Conservation (phyloP, 768 basidiomycete genomes). For the Coprinellus aureogranulatus region DNA sequence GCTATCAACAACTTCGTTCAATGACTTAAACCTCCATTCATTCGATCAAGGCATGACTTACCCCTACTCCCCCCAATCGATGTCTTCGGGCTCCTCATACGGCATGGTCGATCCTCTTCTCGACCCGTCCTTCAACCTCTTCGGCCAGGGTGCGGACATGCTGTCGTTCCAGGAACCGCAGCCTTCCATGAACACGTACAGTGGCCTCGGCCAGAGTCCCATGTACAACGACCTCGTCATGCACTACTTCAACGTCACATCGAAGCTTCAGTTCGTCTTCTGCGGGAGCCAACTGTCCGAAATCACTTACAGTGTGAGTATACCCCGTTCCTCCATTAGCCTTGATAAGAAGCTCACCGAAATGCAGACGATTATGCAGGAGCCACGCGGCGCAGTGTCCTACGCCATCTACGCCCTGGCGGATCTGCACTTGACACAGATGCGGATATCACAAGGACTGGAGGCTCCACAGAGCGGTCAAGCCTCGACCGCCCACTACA, state of each 20-base stretch:
- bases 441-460: constrained; percentile 60
- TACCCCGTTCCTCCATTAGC: neutral
- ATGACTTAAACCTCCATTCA: constrained; percentile 28
- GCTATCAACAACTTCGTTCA: constrained; percentile 31
- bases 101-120: constrained; percentile 14
- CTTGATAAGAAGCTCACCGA: constrained; percentile 1
- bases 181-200: constrained; percentile 13
- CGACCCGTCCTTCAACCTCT: constrained; percentile 14
- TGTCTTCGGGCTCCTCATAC: constrained; percentile 28
- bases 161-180: constrained; percentile 6
- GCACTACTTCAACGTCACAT: constrained; percentile 75
- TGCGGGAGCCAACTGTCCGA: constrained; percentile 60
- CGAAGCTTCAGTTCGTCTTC: constrained; percentile 64
- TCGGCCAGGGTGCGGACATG: constrained; percentile 11
- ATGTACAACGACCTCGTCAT: constrained; percentile 59
- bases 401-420: constrained; percentile 76
- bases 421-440: constrained; percentile 62
- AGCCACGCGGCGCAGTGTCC: constrained; percentile 69
- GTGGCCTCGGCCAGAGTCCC: constrained; percentile 34
- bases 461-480: constrained; percentile 55
- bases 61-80: constrained; percentile 24
- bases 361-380: constrained; percentile 52
- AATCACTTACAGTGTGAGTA: constrained; percentile 62
- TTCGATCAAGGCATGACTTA: constrained; percentile 21
- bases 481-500: constrained; percentile 58